phyloP scores from a whole-genome alignment of 2,329 filamentous ascomycete species.

The Sphaerostilbella broomeana region DNA sequence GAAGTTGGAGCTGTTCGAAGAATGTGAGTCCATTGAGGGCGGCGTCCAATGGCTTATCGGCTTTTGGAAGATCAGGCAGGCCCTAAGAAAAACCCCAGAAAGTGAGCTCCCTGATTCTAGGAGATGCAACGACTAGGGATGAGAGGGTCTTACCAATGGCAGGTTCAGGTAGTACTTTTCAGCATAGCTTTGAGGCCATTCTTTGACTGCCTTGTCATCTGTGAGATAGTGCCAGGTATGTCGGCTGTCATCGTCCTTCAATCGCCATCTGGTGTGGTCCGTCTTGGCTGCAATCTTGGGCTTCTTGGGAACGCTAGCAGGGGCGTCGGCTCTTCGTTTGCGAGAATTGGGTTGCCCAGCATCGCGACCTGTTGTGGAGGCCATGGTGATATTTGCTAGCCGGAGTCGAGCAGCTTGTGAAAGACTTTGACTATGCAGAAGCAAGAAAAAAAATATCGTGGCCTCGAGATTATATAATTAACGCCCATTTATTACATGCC shows the following conservation, averaged over 20 bases:
- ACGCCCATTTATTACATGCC: too few relatives aligned
- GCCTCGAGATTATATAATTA: too few relatives aligned
- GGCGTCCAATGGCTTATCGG: conserved; percentile 67
- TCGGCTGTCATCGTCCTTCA: conserved; percentile 73
- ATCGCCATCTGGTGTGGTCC: conserved; percentile 75
- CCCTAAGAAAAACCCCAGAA: conserved; percentile 45
- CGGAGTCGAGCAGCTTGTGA: too few relatives aligned
- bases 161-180: conserved; percentile 85
- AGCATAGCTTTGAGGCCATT: conserved; percentile 82
- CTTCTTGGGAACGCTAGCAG: conserved; percentile 36
- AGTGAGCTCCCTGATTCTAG: neutral
- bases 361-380: conserved; percentile 24
- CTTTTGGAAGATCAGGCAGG: conserved; percentile 62
- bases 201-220: conserved; percentile 60
- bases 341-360: conserved; percentile 27
- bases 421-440: too few relatives aligned
- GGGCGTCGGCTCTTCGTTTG: conserved; percentile 38
- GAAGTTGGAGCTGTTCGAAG: conserved; percentile 82
- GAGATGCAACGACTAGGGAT: neutral
- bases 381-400: too few relatives aligned
- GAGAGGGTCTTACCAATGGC: conserved; percentile 54
- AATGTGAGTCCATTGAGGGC: conserved; percentile 80
- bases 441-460: too few relatives aligned
- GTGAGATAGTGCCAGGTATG: conserved; percentile 93
- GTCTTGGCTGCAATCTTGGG: conserved; percentile 54